Evolutionary conservation across 2,329 filamentous ascomycete species (phyloP).

Genomic region (Seiridium cupressi): DNA sequence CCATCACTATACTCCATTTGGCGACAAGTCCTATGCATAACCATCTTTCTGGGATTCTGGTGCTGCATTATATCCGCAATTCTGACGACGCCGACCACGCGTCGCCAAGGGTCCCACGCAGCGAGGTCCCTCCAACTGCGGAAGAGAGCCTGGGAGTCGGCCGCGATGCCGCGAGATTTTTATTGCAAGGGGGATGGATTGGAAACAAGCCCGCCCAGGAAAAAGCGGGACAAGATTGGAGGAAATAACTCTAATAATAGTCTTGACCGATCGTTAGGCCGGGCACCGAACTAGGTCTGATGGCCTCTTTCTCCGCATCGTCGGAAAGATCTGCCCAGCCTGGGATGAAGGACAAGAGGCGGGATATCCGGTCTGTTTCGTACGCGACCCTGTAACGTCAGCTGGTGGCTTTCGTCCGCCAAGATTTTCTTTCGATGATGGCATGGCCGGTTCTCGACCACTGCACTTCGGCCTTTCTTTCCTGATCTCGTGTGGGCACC

Average conservation of each 20-base stretch:
- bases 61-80: neutral
- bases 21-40: neutral
- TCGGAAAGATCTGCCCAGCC: neutral
- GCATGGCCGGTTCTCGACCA: too few relatives aligned
- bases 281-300: neutral
- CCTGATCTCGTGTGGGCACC: too few relatives aligned
- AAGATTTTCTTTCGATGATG: too few relatives aligned
- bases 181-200: neutral
- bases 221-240: neutral
- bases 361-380: neutral
- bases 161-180: neutral
- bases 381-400: too few relatives aligned
- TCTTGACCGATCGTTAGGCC: neutral
- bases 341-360: neutral
- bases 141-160: neutral
- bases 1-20: neutral
- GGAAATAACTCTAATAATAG: conserved; percentile 3
- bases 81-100: neutral
- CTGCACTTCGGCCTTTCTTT: too few relatives aligned
- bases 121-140: neutral
- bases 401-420: too few relatives aligned
- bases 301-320: too few relatives aligned
- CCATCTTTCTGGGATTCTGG: neutral
- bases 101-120: neutral
- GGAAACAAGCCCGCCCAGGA: neutral